Percentiles rank a stretch among this genome's conserved stretches.
These are phyloP conservation scores for Podaxis sp. DNA, from an alignment of 768 basidiomycete genomes.

Conservation along the genomic window DNA sequence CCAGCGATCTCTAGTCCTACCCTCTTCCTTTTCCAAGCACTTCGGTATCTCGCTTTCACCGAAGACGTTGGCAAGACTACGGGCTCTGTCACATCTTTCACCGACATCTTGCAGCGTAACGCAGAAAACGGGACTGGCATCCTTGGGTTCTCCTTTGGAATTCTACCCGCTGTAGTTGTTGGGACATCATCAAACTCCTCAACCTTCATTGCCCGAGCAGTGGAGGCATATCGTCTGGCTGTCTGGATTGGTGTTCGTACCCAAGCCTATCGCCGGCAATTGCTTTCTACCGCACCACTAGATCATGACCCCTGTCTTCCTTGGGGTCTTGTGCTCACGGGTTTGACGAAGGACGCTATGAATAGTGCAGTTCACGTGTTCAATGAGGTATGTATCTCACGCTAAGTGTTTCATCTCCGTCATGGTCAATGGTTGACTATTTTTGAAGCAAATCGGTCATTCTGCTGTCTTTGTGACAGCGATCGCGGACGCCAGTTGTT, in stretches of 20 bases:
- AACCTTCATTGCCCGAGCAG: constrained; percentile 41
- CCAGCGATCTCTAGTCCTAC: constrained; percentile 48
- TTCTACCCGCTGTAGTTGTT: constrained; percentile 53
- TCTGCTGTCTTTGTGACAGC: constrained; percentile 47
- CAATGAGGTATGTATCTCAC: constrained; percentile 23
- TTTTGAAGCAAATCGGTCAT: constrained; percentile 16
- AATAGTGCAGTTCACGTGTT: constrained; percentile 24
- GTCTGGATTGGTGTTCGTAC: constrained; percentile 54
- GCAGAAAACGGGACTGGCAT: constrained; percentile 34
- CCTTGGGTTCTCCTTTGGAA: constrained; percentile 58
- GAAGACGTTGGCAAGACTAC: constrained; percentile 20
- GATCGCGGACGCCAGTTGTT: constrained; percentile 42
- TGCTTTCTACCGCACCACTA: constrained; percentile 8
- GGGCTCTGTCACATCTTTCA: constrained; percentile 23
- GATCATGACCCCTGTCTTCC: constrained; percentile 27
- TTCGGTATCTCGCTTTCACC: constrained; percentile 51
- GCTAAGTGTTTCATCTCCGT: not conserved
- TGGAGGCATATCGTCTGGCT: constrained; percentile 49
- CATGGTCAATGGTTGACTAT: not conserved
- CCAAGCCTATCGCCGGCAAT: constrained; percentile 29
- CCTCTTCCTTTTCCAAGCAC: constrained; percentile 50
- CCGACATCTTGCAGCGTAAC: constrained; percentile 34
- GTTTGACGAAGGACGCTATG: constrained; percentile 23
- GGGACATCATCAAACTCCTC: constrained; percentile 40
- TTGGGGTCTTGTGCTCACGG: constrained; percentile 47